phyloP scores from a whole-genome alignment of 306 rosid species.

The Castanospermum australe region DNA sequence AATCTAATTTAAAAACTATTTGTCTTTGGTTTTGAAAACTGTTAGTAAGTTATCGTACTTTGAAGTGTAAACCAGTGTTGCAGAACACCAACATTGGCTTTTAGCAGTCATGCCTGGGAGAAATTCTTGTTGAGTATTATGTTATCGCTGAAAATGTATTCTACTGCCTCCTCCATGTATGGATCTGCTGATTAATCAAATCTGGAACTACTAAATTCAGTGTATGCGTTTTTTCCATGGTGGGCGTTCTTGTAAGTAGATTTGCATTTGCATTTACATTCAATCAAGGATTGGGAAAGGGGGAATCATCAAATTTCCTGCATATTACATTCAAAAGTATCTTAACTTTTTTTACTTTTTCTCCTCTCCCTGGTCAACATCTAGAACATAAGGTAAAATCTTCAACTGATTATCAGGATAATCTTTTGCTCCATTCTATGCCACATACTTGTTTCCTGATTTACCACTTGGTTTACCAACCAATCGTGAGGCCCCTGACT shows the following conservation, averaged over 20 bases:
- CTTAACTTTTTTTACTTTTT: too few relatives aligned
- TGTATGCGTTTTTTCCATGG: background rate
- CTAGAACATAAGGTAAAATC: too few relatives aligned
- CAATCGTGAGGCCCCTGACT: too few relatives aligned
- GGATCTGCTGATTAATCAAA: slow-evolving; percentile 5
- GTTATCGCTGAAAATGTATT: slow-evolving; percentile 16
- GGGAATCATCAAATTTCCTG: too few relatives aligned
- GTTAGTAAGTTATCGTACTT: background rate
- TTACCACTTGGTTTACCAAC: background rate
- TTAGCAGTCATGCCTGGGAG: background rate
- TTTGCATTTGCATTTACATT: background rate
- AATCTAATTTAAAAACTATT: background rate
- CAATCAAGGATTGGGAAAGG: too few relatives aligned
- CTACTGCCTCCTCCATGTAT: background rate
- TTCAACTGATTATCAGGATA: background rate
- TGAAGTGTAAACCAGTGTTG: background rate
- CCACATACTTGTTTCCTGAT: background rate
- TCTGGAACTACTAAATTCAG: background rate
- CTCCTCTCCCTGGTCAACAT: too few relatives aligned
- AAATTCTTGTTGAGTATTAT: background rate
- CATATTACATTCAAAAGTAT: too few relatives aligned
- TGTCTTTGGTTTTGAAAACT: background rate
- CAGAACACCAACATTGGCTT: background rate
- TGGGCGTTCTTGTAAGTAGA: background rate
- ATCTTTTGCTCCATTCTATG: background rate